Base-by-base conservation (phyloP, 2,329 filamentous ascomycete species). In the Botrytis paeoniae region DNA sequence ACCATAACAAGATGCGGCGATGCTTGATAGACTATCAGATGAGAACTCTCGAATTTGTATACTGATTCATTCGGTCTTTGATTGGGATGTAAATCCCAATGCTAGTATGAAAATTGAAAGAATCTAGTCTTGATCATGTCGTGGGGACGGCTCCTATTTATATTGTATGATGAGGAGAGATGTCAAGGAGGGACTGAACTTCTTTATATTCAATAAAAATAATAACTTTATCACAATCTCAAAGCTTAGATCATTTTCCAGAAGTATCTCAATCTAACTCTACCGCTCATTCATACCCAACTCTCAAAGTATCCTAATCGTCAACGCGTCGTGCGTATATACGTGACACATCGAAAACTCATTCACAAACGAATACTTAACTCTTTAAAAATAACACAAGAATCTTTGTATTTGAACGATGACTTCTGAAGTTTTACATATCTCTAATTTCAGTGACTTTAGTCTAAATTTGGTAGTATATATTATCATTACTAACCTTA, bases 241-340 rank as follows among this genome's bases (percentile, higher is more conserved):
- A 54, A n/a, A 0, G 2, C 25, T 54, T 4, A n/a, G 2, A 16
- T n/a, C 0, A 3, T 16, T 14, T 7, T n/a, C 4, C 12, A 16
- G 12, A 54, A 8, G 1, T 3, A 16, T 3, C 48, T n/a, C 43
- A 45, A 45, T 20, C 7, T 9, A 22, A n/a, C 48, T n/a, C 12
- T 16, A n/a, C 14, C 10, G 3, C 48, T 54, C 5, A 7, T n/a
- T 54, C 2, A n/a, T n/a, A n/a, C 16, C 10, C 12, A 3, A 7
- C 48, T 16, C 5, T 14, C 12, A n/a, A 45, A 51, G 8, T n/a
- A n/a, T 0, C 14, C 10, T n/a, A 3, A 2, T 6, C 48, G 25
- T n/a, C 48, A n/a, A n/a, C 5, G 48, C 14, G 25, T 14, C 12
- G 25, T n/a, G 48, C 1, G 25, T 3, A 0, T n/a, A 16, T 54